phyloP scores from a whole-genome alignment of 805 yeast species.

The Pichia pseudocactophila region DNA sequence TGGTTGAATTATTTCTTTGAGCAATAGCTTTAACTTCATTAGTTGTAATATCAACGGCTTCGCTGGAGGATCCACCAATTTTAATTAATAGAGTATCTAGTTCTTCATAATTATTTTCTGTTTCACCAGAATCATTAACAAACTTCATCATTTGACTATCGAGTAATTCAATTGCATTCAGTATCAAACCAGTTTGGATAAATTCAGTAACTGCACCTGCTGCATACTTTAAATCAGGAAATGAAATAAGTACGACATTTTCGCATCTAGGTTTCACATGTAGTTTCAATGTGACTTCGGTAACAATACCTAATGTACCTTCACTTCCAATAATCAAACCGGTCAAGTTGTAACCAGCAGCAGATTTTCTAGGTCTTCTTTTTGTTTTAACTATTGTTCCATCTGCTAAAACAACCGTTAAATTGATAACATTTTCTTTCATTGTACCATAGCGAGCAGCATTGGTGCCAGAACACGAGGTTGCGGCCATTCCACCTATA shows the following conservation, averaged over 20 bases:
- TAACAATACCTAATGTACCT: constrained; percentile 69
- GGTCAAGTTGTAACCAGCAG: constrained; percentile 75
- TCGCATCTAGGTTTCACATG: constrained; percentile 54
- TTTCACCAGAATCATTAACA: constrained; percentile 54
- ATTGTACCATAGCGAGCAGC: constrained; percentile 76
- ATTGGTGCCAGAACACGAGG: constrained; percentile 74
- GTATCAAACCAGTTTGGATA: constrained; percentile 58
- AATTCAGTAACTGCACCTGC: constrained; percentile 59
- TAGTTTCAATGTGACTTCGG: constrained; percentile 59
- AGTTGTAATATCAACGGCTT: constrained; percentile 38
- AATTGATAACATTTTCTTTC: constrained; percentile 59
- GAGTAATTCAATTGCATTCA: constrained; percentile 72
- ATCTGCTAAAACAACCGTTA: constrained; percentile 73
- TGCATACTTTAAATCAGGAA: constrained; percentile 56
- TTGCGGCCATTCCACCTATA: constrained; percentile 71
- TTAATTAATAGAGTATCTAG: constrained; percentile 69
- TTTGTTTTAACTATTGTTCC: constrained; percentile 71
- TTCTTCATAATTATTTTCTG: constrained; percentile 50
- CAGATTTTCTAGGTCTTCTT: constrained; percentile 65
- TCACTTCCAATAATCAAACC: constrained; percentile 75
- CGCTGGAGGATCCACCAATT: constrained; percentile 53
- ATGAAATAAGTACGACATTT: constrained; percentile 62
- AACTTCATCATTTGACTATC: constrained; percentile 67
- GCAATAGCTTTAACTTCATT: constrained; percentile 37
- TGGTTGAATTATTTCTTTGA: constrained; percentile 35